A percentile compares a stretch with the other conserved stretches of the same genome.
Conservation (phyloP, 495 filamentous ascomycete genomes). For the Annulohypoxylon stygium region DNA sequence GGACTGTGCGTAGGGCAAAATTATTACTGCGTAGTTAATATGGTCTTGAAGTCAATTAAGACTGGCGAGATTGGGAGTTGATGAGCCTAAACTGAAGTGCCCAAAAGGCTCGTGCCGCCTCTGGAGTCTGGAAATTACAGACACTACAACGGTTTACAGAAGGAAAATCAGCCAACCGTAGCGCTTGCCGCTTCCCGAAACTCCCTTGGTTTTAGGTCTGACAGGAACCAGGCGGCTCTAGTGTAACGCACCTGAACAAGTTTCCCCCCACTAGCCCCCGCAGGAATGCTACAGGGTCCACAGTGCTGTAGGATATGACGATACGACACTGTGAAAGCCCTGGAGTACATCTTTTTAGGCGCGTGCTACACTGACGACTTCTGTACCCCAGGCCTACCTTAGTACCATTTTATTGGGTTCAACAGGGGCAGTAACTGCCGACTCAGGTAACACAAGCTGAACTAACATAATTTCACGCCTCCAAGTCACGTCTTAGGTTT, state of each 20-base stretch:
- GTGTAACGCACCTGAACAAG: conserved; percentile 1
- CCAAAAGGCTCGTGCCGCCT: conserved; percentile 30
- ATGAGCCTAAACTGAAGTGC: conserved; percentile 29
- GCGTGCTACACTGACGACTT: conserved; percentile 15
- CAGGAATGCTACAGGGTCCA: conserved; percentile 15
- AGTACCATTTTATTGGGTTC: conserved; percentile 17
- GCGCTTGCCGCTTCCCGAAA: conserved; percentile 47
- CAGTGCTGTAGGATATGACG: conserved; percentile 13
- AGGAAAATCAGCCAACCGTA: conserved; percentile 36
- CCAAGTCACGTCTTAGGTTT: background rate
- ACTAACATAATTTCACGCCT: background rate
- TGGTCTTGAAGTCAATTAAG: background rate
- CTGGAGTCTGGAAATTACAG: conserved; percentile 22
- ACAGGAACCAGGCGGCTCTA: conserved; percentile 33
- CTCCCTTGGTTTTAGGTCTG: conserved; percentile 27
- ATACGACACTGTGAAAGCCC: background rate
- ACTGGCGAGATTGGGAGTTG: conserved; percentile 23
- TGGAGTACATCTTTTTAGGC: conserved; percentile 14
- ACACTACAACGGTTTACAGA: conserved; percentile 20
- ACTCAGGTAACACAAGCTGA: conserved; percentile 23
- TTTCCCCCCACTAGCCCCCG: conserved; percentile 4
- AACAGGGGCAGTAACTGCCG: background rate
- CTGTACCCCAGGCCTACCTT: conserved; percentile 6
- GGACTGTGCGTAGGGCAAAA: conserved; percentile 1
- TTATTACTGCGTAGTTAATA: background rate